Conservation (phyloP, 768 basidiomycete genomes). For the Galerina marginata region DNA sequence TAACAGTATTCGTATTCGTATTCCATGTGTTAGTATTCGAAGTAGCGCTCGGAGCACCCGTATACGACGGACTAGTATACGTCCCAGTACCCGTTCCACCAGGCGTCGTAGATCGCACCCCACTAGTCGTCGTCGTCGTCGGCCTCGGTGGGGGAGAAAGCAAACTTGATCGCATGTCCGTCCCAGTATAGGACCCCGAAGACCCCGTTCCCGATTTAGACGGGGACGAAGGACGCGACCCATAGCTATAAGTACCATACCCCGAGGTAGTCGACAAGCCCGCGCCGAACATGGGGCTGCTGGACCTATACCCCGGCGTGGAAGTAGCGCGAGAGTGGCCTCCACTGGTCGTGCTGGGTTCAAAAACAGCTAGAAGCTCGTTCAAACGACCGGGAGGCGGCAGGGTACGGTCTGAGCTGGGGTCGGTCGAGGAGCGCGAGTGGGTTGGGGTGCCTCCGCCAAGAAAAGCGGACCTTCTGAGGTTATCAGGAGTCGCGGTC, state of each 20-base stretch:
- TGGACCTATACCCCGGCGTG: constrained; percentile 45
- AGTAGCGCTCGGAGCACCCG: constrained; percentile 27
- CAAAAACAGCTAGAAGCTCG: constrained; percentile 79
- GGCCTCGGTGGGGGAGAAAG: constrained; percentile 48
- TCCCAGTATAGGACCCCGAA: constrained; percentile 42
- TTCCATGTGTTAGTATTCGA: constrained; percentile 24
- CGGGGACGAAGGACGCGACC: constrained; percentile 52
- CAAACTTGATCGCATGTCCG: constrained; percentile 42
- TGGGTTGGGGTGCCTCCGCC: constrained; percentile 36
- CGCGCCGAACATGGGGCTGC: constrained; percentile 42
- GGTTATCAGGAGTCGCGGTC: constrained; percentile 44
- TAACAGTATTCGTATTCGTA: constrained; percentile 35
- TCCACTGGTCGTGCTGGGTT: constrained; percentile 44
- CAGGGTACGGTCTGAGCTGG: constrained; percentile 47
- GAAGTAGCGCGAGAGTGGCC: constrained; percentile 64
- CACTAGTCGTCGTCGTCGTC: constrained; percentile 39
- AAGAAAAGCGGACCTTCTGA: constrained; percentile 51
- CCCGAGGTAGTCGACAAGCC: constrained; percentile 35
- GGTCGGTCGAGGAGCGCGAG: constrained; percentile 64
- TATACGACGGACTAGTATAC: constrained; percentile 36
- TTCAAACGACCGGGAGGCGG: constrained; percentile 65
- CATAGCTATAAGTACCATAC: constrained; percentile 36
- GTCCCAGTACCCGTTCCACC: constrained; percentile 11
- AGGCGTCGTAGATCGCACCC: constrained; percentile 36
- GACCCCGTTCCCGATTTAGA: constrained; percentile 44